Evolutionary conservation across 805 yeast species (phyloP).

Genomic region (Helenozyma baotianmanensis): DNA sequence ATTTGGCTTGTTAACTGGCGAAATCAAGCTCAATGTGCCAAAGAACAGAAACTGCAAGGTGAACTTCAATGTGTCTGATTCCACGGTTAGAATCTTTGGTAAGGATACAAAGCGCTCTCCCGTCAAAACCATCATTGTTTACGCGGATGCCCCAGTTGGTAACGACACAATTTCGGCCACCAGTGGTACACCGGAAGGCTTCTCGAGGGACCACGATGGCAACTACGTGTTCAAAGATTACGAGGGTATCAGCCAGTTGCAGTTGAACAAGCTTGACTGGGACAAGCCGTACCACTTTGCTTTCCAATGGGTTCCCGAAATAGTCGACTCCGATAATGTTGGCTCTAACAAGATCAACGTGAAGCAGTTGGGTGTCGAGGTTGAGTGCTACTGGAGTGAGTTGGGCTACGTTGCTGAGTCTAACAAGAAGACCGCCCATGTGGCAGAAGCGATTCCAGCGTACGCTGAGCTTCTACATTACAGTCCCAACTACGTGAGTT

Average conservation of each 20-base stretch:
- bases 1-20: constrained; percentile 64
- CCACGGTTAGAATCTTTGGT: constrained; percentile 22
- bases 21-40: constrained; percentile 51
- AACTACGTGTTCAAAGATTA: constrained; percentile 48
- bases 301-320: constrained; percentile 72
- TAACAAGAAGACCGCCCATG: constrained; percentile 6
- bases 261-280: constrained; percentile 64
- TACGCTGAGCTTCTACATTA: constrained; percentile 64
- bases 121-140: constrained; percentile 58
- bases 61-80: constrained; percentile 49
- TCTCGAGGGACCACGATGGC: constrained; percentile 40
- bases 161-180: constrained; percentile 2
- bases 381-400: constrained; percentile 79
- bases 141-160: constrained; percentile 25
- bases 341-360: constrained; percentile 24
- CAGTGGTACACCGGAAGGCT: constrained; percentile 39
- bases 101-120: constrained; percentile 41
- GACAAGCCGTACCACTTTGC: constrained; percentile 54
- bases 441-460: constrained; percentile 54
- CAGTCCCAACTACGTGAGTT: constrained; percentile 59
- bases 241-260: constrained; percentile 61
- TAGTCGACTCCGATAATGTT: constrained; percentile 37
- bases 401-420: constrained; percentile 43
- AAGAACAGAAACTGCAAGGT: constrained; percentile 64
- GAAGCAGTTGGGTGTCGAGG: constrained; percentile 47